Conservation (phyloP, 495 filamentous ascomycete species). For the Podospora appendiculata region DNA sequence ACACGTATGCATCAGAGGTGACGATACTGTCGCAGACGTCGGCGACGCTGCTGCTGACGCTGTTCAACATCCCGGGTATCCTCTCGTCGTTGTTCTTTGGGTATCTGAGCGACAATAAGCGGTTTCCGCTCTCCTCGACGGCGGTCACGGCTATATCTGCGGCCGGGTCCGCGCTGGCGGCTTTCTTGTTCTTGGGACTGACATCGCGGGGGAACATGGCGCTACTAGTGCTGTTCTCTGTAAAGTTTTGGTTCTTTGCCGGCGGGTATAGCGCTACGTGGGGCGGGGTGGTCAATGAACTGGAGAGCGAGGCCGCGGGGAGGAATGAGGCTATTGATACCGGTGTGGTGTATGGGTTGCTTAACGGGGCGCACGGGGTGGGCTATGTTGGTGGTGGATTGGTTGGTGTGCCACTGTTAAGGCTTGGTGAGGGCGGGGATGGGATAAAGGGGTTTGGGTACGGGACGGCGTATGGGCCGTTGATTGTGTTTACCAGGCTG, state of each 20-base stretch:
- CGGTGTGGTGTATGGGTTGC: constrained; percentile 1
- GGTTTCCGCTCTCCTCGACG: neutral
- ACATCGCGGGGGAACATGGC: constrained; percentile 1
- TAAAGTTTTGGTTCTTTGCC: constrained; percentile 2
- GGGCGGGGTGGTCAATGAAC: neutral
- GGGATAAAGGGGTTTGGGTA: neutral
- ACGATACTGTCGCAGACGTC: constrained; percentile 1
- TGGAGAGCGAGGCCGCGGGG: neutral
- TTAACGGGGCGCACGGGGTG: neutral
- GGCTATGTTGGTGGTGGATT: constrained; percentile 1
- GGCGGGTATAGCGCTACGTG: constrained; percentile 3
- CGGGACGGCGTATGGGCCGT: constrained; percentile 1
- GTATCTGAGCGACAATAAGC: neutral
- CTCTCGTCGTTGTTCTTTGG: constrained; percentile 1
- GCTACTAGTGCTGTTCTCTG: neutral
- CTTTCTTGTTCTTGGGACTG: neutral
- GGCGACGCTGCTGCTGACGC: neutral
- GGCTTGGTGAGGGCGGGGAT: neutral
- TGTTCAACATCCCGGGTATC: constrained; percentile 2
- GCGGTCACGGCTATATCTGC: neutral
- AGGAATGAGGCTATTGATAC: constrained; percentile 3
- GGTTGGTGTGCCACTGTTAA: constrained; percentile 1
- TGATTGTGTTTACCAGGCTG: neutral
- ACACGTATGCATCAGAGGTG: constrained; percentile 1
- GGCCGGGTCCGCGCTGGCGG: neutral